Evolutionary conservation across 164 flowering plant species (phyloP), one percentile per base, ranked within the genome.

Genomic region (Kalanchoe fedtschenkoi): DNA sequence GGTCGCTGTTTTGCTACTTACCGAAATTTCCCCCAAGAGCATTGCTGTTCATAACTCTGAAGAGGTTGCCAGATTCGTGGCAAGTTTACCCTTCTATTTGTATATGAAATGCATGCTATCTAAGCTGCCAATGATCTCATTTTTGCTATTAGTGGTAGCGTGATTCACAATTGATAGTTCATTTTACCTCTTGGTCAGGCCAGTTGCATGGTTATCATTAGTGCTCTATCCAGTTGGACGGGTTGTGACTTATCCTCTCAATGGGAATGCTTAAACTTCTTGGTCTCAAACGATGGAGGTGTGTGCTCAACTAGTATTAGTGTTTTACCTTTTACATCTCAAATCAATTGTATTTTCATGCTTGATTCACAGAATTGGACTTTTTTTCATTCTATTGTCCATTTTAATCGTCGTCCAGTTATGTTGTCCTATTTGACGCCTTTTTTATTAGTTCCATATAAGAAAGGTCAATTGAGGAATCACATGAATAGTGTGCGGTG

Each of bases 121-220:
- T 51, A 26, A 1, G 30, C 56, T 51, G 56, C 56, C 1, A 51
- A 15, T 5, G 26, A 26, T 24, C 32, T 11, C 30, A 24, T 51
- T 26, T 11, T 51, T 2, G 24, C 32, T 32, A 51, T 26, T 4
- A 24, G 55, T 47, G 11, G 41, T 32, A 33, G 61, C 26, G n/a
- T 64, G 28, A 55, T 64, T 78, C 60, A 65, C 61, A 60, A 55
- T 22, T 59, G 22, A 41, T 69, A 21, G 42, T 67, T 73, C 65
- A 21, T 37, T 61, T 26, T 75, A 63, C 63, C 63, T 79, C 35
- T 81, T 91, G 99, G 99, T 91, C 71, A 89, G 92, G 76, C 99
- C 99, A 75, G 96, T 95, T 59, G 99, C 99, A 47, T 95, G 99
- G 99, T 97, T 95, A 69, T 95, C 99, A 51, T 69, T 87, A 71